A percentile compares a stretch with the other conserved stretches of the same genome.
Evolutionary conservation across 768 basidiomycete genomes (phyloP).

Genomic region (Auricularia sp.): DNA sequence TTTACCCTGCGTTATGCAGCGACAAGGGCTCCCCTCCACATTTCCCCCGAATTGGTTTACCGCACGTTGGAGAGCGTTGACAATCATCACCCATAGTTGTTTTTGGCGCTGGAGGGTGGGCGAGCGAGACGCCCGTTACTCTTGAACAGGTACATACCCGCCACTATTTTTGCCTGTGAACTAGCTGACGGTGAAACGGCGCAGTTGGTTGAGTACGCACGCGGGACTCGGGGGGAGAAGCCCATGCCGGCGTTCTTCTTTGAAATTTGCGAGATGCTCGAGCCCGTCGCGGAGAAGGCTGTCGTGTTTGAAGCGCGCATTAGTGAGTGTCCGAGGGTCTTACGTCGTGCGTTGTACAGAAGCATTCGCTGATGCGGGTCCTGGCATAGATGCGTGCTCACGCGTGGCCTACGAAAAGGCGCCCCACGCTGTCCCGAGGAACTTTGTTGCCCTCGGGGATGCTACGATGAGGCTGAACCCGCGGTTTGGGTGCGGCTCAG

Average conservation of each 20-base stretch:
- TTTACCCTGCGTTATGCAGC: neutral
- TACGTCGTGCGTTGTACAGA: neutral
- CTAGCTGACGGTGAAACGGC: too few relatives aligned
- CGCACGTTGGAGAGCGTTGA: too few relatives aligned
- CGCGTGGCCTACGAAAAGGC: slow-evolving; percentile 20
- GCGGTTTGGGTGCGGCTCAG: slow-evolving; percentile 8
- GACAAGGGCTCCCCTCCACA: neutral
- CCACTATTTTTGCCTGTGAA: too few relatives aligned
- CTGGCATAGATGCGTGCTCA: slow-evolving; percentile 13
- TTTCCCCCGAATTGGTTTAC: neutral
- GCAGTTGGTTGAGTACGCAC: neutral
- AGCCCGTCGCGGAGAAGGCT: slow-evolving; percentile 15
- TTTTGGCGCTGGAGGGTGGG: neutral
- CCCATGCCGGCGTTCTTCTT: slow-evolving; percentile 20
- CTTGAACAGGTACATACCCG: neutral
- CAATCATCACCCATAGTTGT: neutral
- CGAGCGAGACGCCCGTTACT: neutral
- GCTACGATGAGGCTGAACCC: slow-evolving; percentile 22
- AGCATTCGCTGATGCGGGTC: neutral
- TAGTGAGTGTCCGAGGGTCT: neutral
- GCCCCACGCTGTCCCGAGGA: slow-evolving; percentile 17
- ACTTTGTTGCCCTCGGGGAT: slow-evolving; percentile 28
- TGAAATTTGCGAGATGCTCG: slow-evolving; percentile 20
- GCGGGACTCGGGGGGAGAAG: neutral
- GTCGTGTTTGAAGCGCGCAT: neutral